Evolutionary conservation across 1,139 yeast species (phyloP), one percentile per base, ranked within the genome.

Genomic region (Kluyveromyces sp.): DNA sequence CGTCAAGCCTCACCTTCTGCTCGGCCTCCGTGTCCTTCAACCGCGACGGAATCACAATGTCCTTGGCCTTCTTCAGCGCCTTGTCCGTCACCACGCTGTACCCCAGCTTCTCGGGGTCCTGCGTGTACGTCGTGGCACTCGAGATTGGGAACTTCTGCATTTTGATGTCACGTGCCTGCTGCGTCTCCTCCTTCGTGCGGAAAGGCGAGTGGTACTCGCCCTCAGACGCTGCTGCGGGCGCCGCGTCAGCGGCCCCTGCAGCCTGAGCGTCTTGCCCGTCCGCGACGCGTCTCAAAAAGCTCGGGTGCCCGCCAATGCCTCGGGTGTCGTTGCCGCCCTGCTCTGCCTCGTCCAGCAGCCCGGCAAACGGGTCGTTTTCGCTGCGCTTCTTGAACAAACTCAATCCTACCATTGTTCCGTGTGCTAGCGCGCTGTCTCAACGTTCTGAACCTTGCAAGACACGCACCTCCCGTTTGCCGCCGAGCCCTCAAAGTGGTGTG

Each of bases 1-100:
- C 54, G 29, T 45, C 46, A 42, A 59, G 42, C 22, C 44, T 30
- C 38, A 42, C 39, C 20, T 44, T 39, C 46, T 59, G 64, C 40
- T 55, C 51, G 28, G 40, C 42, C 48, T 58, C 62, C 34, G 50
- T 57, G 33, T 56, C 52, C 32, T 51, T 47, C 40, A 58, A 39
- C 41, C 54, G 51, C 15, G 49, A 33, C 3, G 63, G 63, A 42
- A 57, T 57, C 22, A 45, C 47, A 20, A 59, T 55, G 38, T 59
- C 63, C 46, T 52, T 56, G 9, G 58, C 58, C 12, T 57, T 44
- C 37, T 47, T 51, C 30, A 50, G 46, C 3, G 44, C 43, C 33
- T 50, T 50, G 28, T 44, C 49, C 7, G 36, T 33, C 6, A 55
- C 36, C 25, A 46, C 52, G 22, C 49, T 52, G 44, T 50, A 57